Evolutionary conservation across 257 asterid species (phyloP), one percentile per base, ranked within the genome.

Genomic region (Oldenlandia corymbosa): DNA sequence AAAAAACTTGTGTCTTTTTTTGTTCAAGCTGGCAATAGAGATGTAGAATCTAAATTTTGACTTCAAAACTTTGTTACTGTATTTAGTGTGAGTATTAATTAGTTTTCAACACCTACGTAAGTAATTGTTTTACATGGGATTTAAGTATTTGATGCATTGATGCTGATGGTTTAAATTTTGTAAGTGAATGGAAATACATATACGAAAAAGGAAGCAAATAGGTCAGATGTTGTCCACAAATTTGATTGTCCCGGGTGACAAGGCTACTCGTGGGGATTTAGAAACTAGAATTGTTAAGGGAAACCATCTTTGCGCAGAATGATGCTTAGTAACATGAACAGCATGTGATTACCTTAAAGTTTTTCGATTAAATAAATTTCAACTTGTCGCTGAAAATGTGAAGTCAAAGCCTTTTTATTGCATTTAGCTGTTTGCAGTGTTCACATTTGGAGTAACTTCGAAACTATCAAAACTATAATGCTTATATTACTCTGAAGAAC

Each of bases 331-430:
- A 34, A 37, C 61, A 39, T 26, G 71, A 18, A 18, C 21, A 14
- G 64, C 73, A 69, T 23, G 74, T 61, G 64, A 43, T 13, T 41
- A 54, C 64, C 30, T 54, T 27, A 53, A 26, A 13, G 1, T 41
- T 52, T 69, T 21, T 46, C 18, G 24, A 45, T 30, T 30, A 10
- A 54, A 10, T 48, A 39, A 58, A 52, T 53, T 49, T 52, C 56
- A 43, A 43, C 50, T 61, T 28, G 55, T 27, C 53, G 9, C 10
- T 28, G 43, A 46, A 32, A 13, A 20, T 42, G 60, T 43, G 51
- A 54, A 62, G 69, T 62, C 69, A 62, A 62, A 43, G 28, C 52
- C 23, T 34, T 39, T 53, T 5, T 27, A 2, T 34, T 60, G 46
- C 20, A 49, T 58, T 60, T 48, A 27, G 60, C 43, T 16, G 17